A percentile compares a stretch with the other conserved stretches of the same genome.
phyloP scores from a whole-genome alignment of 805 yeast genomes.

The Cyberlindnera mississippiensis region DNA sequence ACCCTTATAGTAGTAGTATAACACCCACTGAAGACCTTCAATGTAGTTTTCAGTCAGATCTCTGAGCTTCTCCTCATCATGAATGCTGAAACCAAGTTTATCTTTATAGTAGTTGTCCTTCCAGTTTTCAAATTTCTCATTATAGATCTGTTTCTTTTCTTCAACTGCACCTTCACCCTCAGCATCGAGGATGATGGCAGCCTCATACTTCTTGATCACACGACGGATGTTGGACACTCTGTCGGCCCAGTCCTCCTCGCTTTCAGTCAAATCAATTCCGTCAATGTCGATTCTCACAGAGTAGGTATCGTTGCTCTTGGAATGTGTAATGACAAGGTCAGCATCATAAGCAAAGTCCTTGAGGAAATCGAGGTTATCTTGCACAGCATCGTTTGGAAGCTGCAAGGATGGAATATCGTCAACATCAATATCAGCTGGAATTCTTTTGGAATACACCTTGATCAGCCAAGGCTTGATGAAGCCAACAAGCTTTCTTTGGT shows the following conservation, averaged over 20 bases:
- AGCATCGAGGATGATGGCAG: slow-evolving; percentile 49
- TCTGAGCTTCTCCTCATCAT: slow-evolving; percentile 55
- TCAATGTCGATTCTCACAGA: slow-evolving; percentile 65
- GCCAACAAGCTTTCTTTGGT: slow-evolving; percentile 73
- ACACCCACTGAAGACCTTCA: slow-evolving; percentile 96
- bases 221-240: slow-evolving; percentile 50
- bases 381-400: slow-evolving; percentile 40
- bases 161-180: slow-evolving; percentile 51
- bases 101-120: slow-evolving; percentile 78
- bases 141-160: slow-evolving; percentile 59
- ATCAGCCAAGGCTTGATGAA: slow-evolving; percentile 44
- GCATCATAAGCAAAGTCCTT: slow-evolving; percentile 62
- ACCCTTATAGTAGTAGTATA: slow-evolving; percentile 85
- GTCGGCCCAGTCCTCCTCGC: slow-evolving; percentile 58
- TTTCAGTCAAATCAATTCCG: slow-evolving; percentile 65
- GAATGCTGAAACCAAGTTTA: slow-evolving; percentile 64
- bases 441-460: slow-evolving; percentile 30
- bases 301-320: slow-evolving; percentile 51
- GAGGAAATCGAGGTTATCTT: slow-evolving; percentile 52
- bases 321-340: slow-evolving; percentile 64
- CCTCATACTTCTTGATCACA: slow-evolving; percentile 59
- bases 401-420: slow-evolving; percentile 39
- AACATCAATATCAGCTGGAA: slow-evolving; percentile 26
- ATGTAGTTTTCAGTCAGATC: slow-evolving; percentile 75
- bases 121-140: slow-evolving; percentile 74